Percentiles rank a stretch among this genome's conserved stretches.
Conservation (phyloP, 176 grass and related monocot species). For the Oropetium thomaeum region DNA sequence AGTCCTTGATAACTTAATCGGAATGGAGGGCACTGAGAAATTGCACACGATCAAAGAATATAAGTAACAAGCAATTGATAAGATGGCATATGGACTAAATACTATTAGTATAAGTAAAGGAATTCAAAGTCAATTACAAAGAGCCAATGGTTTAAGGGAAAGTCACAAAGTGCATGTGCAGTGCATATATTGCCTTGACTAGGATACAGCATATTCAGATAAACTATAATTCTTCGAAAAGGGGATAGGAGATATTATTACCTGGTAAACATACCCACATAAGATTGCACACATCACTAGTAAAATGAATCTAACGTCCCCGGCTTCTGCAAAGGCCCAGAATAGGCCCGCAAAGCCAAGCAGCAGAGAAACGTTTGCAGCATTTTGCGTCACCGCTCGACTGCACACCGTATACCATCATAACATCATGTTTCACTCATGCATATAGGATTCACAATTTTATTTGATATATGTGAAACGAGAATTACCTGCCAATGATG, state of each 20-base stretch:
- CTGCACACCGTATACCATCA: conserved; percentile 36
- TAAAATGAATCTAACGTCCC: conserved; percentile 65
- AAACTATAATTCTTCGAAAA: not conserved
- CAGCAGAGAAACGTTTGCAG: conserved; percentile 60
- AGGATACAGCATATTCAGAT: not conserved
- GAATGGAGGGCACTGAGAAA: conserved; percentile 82
- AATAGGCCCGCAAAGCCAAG: conserved; percentile 63
- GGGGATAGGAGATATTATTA: conserved; percentile 7
- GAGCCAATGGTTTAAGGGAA: not conserved
- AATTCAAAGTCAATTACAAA: not conserved
- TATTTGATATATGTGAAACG: conserved; percentile 1
- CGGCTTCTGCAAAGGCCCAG: conserved; percentile 65
- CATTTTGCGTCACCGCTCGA: conserved; percentile 51
- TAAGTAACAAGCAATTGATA: not conserved
- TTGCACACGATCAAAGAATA: not conserved
- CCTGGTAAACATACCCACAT: conserved; percentile 93
- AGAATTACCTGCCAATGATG: conserved; percentile 76
- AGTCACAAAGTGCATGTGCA: not conserved
- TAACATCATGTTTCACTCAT: not conserved
- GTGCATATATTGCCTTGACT: not conserved
- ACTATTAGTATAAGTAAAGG: not conserved
- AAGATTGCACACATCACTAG: conserved; percentile 71
- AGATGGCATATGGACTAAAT: not conserved
- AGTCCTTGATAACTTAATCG: conserved; percentile 84
- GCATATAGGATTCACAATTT: not conserved